Percentiles rank a stretch among this genome's conserved stretches.
Conservation (phyloP, 2,329 filamentous ascomycete species). For the Lasiodiplodia sp. region DNA sequence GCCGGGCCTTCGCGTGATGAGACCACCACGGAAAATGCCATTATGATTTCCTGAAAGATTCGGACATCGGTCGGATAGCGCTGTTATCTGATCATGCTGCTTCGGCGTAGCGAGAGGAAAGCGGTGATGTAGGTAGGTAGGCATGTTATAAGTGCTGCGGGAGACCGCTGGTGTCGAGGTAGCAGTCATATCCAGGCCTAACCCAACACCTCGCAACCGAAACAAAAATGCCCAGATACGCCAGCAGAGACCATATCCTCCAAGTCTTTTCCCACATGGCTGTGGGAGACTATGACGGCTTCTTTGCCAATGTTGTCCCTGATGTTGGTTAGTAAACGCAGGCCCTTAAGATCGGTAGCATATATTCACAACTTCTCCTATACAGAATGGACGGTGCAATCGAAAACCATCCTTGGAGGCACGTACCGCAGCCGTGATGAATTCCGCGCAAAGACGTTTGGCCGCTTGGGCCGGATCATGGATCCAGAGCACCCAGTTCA, state of each 20-base stretch:
- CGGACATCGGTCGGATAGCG: not conserved
- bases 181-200: not conserved
- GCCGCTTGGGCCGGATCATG: conserved; percentile 2
- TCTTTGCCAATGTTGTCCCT: conserved; percentile 10
- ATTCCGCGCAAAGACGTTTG: conserved; percentile 7
- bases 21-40: not conserved
- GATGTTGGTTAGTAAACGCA: not conserved
- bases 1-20: not conserved
- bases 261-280: conserved; percentile 12
- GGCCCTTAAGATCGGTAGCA: not conserved
- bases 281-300: conserved; percentile 8
- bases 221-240: conserved; percentile 5
- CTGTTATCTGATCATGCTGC: not conserved
- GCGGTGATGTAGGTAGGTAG: not conserved
- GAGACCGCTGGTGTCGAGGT: not conserved
- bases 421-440: conserved; percentile 6
- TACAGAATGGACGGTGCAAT: conserved; percentile 11
- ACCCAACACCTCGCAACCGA: not conserved
- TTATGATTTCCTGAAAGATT: not conserved
- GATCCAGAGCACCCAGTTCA: conserved; percentile 32
- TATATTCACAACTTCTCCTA: not conserved
- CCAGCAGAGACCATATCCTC: conserved; percentile 5
- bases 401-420: conserved; percentile 8
- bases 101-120: not conserved
- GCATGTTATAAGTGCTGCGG: too few species aligned